These are phyloP conservation scores for Otatea glauca DNA, from an alignment of 176 grass and related monocot species.

Conservation along the genomic window DNA sequence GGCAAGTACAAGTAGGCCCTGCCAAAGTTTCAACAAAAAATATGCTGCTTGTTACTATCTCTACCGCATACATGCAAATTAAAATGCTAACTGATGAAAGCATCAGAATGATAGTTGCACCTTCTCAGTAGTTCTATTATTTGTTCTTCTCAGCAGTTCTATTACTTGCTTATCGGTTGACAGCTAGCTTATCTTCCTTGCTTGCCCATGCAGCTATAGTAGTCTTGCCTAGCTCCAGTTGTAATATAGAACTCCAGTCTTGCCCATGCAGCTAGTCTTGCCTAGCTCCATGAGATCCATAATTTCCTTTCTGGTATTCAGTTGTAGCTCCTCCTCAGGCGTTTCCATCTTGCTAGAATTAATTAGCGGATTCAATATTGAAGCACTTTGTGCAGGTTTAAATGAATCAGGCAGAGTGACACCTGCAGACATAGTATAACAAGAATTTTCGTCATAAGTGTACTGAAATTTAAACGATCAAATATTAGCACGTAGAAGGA, in stretches of 20 bases:
- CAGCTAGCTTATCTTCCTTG: constrained; percentile 82
- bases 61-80: too few relatives aligned
- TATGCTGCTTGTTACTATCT: too few relatives aligned
- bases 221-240: constrained; percentile 78
- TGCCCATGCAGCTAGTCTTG: too few relatives aligned
- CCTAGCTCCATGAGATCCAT: too few relatives aligned
- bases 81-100: too few relatives aligned
- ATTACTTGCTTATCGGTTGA: too few relatives aligned
- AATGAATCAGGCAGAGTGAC: constrained; percentile 33
- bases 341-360: constrained; percentile 44
- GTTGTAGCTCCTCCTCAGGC: constrained; percentile 64
- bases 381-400: constrained; percentile 48
- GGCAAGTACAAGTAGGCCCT: too few relatives aligned
- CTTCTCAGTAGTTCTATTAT: too few relatives aligned
- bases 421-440: constrained; percentile 33
- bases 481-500: neutral
- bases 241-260: too few relatives aligned
- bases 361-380: constrained; percentile 46
- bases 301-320: constrained; percentile 82
- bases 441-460: neutral
- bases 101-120: too few relatives aligned
- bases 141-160: too few relatives aligned
- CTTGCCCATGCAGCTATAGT: constrained; percentile 95
- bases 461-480: neutral
- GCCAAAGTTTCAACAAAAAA: too few relatives aligned